phyloP scores from a whole-genome alignment of 2,329 filamentous ascomycete genomes.

The Lachnellula subtilissima region DNA sequence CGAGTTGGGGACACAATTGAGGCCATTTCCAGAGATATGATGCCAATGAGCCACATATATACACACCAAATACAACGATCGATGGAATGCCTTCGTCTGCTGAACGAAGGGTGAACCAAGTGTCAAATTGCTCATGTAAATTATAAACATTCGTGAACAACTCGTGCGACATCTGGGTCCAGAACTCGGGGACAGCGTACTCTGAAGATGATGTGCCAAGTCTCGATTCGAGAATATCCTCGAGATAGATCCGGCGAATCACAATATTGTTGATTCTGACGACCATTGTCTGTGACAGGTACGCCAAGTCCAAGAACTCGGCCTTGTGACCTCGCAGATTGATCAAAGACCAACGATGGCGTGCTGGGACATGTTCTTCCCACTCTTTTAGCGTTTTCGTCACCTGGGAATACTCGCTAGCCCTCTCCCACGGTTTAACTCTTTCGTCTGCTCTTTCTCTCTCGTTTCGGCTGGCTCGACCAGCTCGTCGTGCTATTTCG shows the following conservation, averaged over 20 bases:
- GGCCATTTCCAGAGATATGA: conserved; percentile 31
- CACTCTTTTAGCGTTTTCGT: conserved; percentile 22
- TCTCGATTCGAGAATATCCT: conserved; percentile 13
- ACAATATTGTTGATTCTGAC: conserved; percentile 32
- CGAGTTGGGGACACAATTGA: conserved; percentile 1
- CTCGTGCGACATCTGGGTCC: conserved; percentile 27
- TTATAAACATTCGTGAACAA: conserved; percentile 34
- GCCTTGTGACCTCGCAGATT: conserved; percentile 35
- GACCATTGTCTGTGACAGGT: neutral
- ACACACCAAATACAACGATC: conserved; percentile 38
- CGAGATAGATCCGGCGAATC: conserved; percentile 32
- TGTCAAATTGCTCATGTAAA: conserved; percentile 36
- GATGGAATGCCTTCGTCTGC: conserved; percentile 26
- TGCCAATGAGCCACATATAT: conserved; percentile 38
- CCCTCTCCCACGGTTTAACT: conserved; percentile 21
- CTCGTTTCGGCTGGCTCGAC: conserved; percentile 9
- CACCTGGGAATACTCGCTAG: conserved; percentile 27
- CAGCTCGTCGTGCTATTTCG: conserved; percentile 31
- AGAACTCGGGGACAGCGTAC: conserved; percentile 17
- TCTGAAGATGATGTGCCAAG: conserved; percentile 15
- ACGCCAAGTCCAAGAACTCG: conserved; percentile 31
- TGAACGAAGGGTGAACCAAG: conserved; percentile 28
- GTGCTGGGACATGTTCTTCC: conserved; percentile 30
- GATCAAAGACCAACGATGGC: conserved; percentile 34
- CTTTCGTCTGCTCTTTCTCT: neutral